Evolutionary conservation across 2,329 filamentous ascomycete species (phyloP).

Genomic region (Aspergillus ochraceus): DNA sequence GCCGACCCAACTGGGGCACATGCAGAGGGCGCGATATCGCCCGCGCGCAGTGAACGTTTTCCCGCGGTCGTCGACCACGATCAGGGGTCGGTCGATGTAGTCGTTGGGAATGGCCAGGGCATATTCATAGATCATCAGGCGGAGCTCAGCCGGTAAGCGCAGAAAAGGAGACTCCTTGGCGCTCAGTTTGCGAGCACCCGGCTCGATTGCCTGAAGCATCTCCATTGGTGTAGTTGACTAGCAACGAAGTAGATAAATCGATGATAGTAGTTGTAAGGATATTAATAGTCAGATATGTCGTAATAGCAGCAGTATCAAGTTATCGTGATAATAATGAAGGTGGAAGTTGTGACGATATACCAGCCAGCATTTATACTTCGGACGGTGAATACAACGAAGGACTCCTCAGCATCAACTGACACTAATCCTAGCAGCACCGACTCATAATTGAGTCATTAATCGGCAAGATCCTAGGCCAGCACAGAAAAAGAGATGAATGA

Average conservation of each 20-base stretch:
- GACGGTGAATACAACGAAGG: neutral
- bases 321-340: neutral
- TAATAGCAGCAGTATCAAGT: neutral
- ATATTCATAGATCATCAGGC: constrained; percentile 37
- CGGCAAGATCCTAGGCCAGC: neutral
- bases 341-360: neutral
- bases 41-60: constrained; percentile 32
- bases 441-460: neutral
- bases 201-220: neutral
- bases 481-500: neutral
- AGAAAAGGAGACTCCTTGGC: constrained; percentile 20
- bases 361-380: neutral
- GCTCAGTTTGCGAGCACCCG: neutral
- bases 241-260: neutral
- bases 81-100: constrained; percentile 33
- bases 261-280: neutral
- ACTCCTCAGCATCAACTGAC: neutral
- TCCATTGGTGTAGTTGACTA: neutral
- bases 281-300: too few species aligned
- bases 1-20: constrained; percentile 35
- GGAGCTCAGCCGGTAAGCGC: constrained; percentile 31
- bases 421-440: neutral
- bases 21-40: constrained; percentile 32
- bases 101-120: constrained; percentile 31
- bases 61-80: constrained; percentile 34